These are phyloP conservation scores for Phoma sp. DNA, from an alignment of 2,329 filamentous ascomycete genomes.

Conservation along the genomic window DNA sequence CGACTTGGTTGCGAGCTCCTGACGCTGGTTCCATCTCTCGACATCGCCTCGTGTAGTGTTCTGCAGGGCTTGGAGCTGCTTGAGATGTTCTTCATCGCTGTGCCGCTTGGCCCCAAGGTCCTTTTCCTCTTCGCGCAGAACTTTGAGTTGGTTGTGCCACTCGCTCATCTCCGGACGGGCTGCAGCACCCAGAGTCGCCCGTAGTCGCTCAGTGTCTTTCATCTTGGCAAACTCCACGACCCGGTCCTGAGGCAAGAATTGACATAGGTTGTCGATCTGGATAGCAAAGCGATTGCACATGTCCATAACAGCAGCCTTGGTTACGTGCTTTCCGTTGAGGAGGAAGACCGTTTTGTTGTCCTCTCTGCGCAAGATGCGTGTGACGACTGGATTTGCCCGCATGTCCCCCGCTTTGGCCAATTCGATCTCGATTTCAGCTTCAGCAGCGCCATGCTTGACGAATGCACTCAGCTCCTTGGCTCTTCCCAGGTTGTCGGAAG, in stretches of 20 bases:
- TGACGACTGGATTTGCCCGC: constrained; percentile 73
- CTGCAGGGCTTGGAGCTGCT: constrained; percentile 75
- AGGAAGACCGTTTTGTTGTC: constrained; percentile 82
- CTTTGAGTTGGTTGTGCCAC: constrained; percentile 78
- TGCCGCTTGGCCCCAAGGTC: constrained; percentile 64
- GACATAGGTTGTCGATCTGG: constrained; percentile 96
- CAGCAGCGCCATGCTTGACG: constrained; percentile 83
- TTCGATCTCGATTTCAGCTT: constrained; percentile 89
- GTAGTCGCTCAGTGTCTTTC: constrained; percentile 79
- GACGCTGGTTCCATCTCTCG: constrained; percentile 78
- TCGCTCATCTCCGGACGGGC: constrained; percentile 80
- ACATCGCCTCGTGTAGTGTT: constrained; percentile 79
- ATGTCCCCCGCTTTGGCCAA: constrained; percentile 68
- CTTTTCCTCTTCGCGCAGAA: constrained; percentile 73
- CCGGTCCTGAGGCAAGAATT: constrained; percentile 94
- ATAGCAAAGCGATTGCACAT: constrained; percentile 79
- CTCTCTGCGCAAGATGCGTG: constrained; percentile 78
- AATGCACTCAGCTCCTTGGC: constrained; percentile 87
- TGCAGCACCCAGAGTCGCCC: constrained; percentile 86
- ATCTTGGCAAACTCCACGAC: constrained; percentile 92
- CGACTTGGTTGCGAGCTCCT: constrained; percentile 68
- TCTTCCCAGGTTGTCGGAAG: constrained; percentile 73
- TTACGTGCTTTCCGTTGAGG: constrained; percentile 70
- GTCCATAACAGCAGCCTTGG: constrained; percentile 68
- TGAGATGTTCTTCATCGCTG: constrained; percentile 67